Percentiles rank a stretch among this genome's conserved stretches.
Evolutionary conservation across 164 flowering plant species (phyloP).

Genomic region (Echeveria elegans): DNA sequence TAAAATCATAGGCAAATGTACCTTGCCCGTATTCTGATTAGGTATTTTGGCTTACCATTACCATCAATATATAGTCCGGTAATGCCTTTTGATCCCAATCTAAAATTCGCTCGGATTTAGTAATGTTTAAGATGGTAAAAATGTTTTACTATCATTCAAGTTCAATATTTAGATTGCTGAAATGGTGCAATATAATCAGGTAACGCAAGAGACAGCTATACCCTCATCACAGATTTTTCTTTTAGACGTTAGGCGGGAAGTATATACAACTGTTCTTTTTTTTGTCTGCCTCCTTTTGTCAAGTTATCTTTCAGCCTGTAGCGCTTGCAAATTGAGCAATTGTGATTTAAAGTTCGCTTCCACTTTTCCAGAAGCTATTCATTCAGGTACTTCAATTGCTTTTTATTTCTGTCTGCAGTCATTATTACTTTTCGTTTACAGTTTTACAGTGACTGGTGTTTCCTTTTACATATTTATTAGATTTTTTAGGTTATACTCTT

Average conservation of each 20-base stretch:
- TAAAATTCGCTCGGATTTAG: background rate
- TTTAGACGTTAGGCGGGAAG: too few relatives aligned
- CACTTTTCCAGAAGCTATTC: background rate
- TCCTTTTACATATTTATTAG: background rate
- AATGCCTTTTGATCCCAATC: background rate
- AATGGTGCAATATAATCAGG: background rate
- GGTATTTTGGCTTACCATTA: background rate
- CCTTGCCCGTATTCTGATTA: background rate
- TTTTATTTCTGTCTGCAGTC: background rate
- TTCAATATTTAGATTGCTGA: background rate
- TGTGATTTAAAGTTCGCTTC: background rate
- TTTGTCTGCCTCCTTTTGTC: background rate
- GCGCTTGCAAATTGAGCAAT: background rate
- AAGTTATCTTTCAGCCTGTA: background rate
- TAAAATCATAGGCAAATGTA: background rate
- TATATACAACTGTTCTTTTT: background rate
- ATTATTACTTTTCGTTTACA: background rate
- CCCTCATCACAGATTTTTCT: too few relatives aligned
- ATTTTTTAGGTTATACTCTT: too few relatives aligned
- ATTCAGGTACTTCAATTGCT: background rate
- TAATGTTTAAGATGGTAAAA: background rate
- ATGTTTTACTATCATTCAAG: too few relatives aligned
- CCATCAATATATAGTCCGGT: background rate
- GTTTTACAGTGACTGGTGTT: background rate
- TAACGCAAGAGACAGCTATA: too few relatives aligned